Percentiles rank a stretch among this genome's conserved stretches.
These are phyloP conservation scores for Davidsoniella neocaledoniae DNA, from an alignment of 2,329 filamentous ascomycete genomes.

Conservation along the genomic window DNA sequence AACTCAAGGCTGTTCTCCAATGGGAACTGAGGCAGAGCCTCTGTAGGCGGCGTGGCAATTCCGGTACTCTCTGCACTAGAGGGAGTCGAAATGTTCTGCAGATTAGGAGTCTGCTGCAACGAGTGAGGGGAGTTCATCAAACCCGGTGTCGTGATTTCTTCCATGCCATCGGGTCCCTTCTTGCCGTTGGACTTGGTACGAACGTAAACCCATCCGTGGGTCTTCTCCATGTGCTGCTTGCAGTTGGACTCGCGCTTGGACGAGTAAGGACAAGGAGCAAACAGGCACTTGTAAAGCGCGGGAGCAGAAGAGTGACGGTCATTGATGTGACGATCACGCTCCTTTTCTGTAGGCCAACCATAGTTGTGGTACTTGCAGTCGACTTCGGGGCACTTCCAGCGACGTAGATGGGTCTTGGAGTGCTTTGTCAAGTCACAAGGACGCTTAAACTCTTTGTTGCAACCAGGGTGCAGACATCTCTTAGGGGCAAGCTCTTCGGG, in stretches of 20 bases:
- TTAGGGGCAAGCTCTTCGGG: slow-evolving; percentile 69
- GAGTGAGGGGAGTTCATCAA: slow-evolving; percentile 28
- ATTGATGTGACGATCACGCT: slow-evolving; percentile 87
- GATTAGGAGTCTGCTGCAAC: slow-evolving; percentile 37
- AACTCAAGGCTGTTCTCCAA: slow-evolving; percentile 26
- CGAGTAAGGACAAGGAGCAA: slow-evolving; percentile 72
- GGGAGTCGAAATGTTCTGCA: slow-evolving; percentile 46
- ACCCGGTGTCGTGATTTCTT: neutral
- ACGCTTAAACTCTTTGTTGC: slow-evolving; percentile 85
- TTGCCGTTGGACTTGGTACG: slow-evolving; percentile 86
- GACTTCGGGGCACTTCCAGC: slow-evolving; percentile 74
- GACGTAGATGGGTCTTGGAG: slow-evolving; percentile 91
- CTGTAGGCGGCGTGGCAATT: slow-evolving; percentile 39
- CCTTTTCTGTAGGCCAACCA: slow-evolving; percentile 95
- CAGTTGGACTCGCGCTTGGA: slow-evolving; percentile 94
- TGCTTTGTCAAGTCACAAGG: slow-evolving; percentile 98
- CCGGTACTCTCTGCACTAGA: slow-evolving; percentile 30
- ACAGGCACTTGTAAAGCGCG: slow-evolving; percentile 68
- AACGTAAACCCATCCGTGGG: slow-evolving; percentile 77
- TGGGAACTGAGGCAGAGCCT: slow-evolving; percentile 22
- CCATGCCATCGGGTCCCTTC: slow-evolving; percentile 20
- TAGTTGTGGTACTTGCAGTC: slow-evolving; percentile 80
- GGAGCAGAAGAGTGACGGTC: slow-evolving; percentile 82
- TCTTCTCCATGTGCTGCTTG: slow-evolving; percentile 98
- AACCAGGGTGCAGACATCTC: slow-evolving; percentile 57